Evolutionary conservation across 2,329 filamentous ascomycete genomes (phyloP).

Genomic region (Aspergillus aculeatus): DNA sequence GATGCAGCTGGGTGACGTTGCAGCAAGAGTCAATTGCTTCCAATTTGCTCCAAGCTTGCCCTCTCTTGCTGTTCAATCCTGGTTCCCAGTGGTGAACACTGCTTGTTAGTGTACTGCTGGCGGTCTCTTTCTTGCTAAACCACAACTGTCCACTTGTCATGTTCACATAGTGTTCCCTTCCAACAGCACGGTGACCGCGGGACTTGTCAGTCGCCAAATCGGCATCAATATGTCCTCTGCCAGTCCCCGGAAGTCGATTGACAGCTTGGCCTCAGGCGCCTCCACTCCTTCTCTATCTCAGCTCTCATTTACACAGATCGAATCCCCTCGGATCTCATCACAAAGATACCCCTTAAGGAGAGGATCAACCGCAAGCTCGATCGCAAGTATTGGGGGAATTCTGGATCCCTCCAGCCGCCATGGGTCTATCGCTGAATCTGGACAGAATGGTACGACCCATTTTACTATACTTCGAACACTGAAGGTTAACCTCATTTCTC

Average conservation of each 20-base stretch:
- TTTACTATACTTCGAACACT: background rate
- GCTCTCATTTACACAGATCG: conserved; percentile 39
- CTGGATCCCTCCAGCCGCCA: conserved; percentile 65
- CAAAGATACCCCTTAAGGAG: conserved; percentile 53
- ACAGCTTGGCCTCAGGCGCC: conserved; percentile 60
- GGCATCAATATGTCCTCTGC: conserved; percentile 59
- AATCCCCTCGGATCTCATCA: conserved; percentile 36
- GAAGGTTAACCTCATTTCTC: conserved; percentile 12
- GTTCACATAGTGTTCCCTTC: conserved; percentile 33
- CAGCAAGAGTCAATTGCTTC: conserved; percentile 2
- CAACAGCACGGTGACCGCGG: conserved; percentile 33
- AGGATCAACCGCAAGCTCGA: conserved; percentile 82
- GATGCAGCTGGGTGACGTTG: conserved; percentile 20
- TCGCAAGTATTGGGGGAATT: conserved; percentile 80
- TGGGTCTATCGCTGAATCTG: conserved; percentile 68
- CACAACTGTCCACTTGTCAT: conserved; percentile 33
- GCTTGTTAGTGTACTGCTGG: conserved; percentile 4
- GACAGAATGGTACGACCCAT: conserved; percentile 68
- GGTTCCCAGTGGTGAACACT: background rate
- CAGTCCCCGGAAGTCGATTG: conserved; percentile 63
- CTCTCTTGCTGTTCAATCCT: conserved; percentile 3
- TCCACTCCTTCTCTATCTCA: conserved; percentile 54
- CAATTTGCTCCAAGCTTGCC: background rate
- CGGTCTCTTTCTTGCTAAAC: conserved; percentile 6
- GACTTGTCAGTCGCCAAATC: conserved; percentile 35